Percentiles rank a stretch among this genome's conserved stretches.
Evolutionary conservation across 2,329 filamentous ascomycete species (phyloP).

Genomic region (Ophiostoma piceae): DNA sequence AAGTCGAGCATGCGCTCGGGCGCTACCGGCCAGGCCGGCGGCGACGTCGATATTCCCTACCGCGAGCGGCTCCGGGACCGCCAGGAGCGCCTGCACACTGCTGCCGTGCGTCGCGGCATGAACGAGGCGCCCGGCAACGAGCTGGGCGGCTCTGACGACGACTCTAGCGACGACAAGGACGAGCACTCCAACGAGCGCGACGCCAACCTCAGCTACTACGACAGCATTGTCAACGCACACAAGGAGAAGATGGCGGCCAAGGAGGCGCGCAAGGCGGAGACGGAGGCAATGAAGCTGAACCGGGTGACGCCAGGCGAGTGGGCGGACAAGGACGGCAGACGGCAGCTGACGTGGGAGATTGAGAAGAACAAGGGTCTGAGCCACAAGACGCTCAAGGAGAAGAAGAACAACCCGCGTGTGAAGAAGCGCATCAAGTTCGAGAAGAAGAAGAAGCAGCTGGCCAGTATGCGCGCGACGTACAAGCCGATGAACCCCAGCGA

Average conservation of each 20-base stretch:
- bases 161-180: slow-evolving; percentile 62
- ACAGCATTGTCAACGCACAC: slow-evolving; percentile 23
- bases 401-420: slow-evolving; percentile 86
- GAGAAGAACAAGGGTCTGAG: slow-evolving; percentile 96
- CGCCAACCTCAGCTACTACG: slow-evolving; percentile 51
- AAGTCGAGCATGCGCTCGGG: slow-evolving; percentile 80
- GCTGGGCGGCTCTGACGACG: slow-evolving; percentile 63
- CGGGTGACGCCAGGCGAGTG: slow-evolving; percentile 60
- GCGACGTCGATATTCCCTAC: slow-evolving; percentile 79
- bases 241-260: slow-evolving; percentile 68
- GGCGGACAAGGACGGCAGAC: slow-evolving; percentile 77
- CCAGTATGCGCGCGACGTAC: slow-evolving; percentile 78
- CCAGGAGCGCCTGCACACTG: slow-evolving; percentile 78
- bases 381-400: slow-evolving; percentile 66
- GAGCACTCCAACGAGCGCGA: slow-evolving; percentile 71
- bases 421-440: slow-evolving; percentile 98
- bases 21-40: slow-evolving; percentile 67
- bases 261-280: slow-evolving; percentile 50
- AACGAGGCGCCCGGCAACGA: slow-evolving; percentile 35
- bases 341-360: slow-evolving; percentile 89
- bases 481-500: slow-evolving; percentile 78
- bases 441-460: slow-evolving; percentile 95
- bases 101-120: slow-evolving; percentile 69
- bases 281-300: slow-evolving; percentile 59
- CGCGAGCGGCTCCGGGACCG: slow-evolving; percentile 83